phyloP scores from a whole-genome alignment of 208 protist genomes.

The Wallacemonas collosoma region DNA sequence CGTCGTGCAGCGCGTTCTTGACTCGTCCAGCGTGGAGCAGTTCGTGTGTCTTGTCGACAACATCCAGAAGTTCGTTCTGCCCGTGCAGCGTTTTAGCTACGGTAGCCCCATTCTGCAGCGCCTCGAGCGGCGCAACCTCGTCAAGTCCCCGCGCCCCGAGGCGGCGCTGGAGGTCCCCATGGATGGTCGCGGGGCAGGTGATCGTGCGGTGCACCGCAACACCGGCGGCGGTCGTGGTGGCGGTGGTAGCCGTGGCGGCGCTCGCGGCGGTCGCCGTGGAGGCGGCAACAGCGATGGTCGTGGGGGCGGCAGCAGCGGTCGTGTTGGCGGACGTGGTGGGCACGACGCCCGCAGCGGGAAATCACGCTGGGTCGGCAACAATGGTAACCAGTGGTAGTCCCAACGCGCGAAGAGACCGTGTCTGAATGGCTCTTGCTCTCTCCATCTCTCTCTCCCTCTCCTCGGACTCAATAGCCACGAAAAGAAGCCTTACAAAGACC shows the following conservation, averaged over 20 bases:
- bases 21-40: constrained; percentile 86
- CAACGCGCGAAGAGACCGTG: neutral
- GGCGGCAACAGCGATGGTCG: neutral
- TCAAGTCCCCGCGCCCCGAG: constrained; percentile 59
- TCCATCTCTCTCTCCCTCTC: neutral
- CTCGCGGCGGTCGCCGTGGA: neutral
- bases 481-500: neutral
- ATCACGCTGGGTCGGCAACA: neutral
- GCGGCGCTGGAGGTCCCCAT: constrained; percentile 7
- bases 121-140: constrained; percentile 78
- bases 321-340: neutral
- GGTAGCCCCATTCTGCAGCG: constrained; percentile 96
- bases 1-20: constrained; percentile 97
- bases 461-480: neutral
- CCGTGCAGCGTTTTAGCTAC: constrained; percentile 95
- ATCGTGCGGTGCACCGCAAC: neutral
- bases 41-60: constrained; percentile 81
- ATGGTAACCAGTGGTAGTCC: constrained; percentile 1
- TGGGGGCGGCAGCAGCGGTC: neutral
- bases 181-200: neutral
- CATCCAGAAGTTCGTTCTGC: constrained; percentile 88
- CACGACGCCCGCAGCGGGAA: constrained; percentile 7
- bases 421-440: neutral
- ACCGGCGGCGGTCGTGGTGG: neutral
- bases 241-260: neutral